Evolutionary conservation across 2,329 filamentous ascomycete species (phyloP).

Genomic region (Stachybotrys echinatus): DNA sequence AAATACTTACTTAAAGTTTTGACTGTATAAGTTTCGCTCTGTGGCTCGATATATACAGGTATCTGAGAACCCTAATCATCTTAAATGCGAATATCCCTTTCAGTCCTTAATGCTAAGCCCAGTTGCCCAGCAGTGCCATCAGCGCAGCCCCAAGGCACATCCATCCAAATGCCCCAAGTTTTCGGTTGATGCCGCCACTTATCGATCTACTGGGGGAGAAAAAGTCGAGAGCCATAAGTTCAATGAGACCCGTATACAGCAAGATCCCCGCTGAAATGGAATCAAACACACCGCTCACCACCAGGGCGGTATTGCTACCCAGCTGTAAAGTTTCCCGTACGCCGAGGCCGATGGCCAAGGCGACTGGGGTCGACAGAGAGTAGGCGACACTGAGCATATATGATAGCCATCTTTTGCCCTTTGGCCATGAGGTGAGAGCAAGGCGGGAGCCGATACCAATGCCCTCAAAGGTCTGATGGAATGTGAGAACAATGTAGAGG

Average conservation of each 20-base stretch:
- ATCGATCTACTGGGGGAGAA: constrained; percentile 67
- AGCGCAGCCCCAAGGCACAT: constrained; percentile 61
- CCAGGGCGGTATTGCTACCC: constrained; percentile 32
- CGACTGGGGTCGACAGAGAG: constrained; percentile 45
- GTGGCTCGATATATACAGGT: no score
- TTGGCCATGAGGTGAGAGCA: constrained; percentile 38
- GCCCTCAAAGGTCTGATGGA: constrained; percentile 60
- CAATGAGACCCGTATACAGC: constrained; percentile 82
- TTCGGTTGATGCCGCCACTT: constrained; percentile 24
- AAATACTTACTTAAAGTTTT: no score
- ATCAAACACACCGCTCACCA: constrained; percentile 80
- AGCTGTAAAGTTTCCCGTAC: constrained; percentile 26
- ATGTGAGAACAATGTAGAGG: constrained; percentile 55
- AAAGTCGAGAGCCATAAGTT: constrained; percentile 90
- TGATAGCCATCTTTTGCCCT: constrained; percentile 34
- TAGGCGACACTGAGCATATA: constrained; percentile 43
- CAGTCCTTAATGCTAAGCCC: no score
- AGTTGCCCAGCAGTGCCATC: constrained; percentile 76
- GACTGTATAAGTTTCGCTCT: no score
- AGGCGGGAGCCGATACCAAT: constrained; percentile 57
- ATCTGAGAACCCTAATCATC: no score
- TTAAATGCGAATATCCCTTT: no score
- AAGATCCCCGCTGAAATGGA: constrained; percentile 78
- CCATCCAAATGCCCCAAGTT: constrained; percentile 54
- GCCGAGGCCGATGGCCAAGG: constrained; percentile 44